Conservation (phyloP, 345 rosid species). For the Melaleuca quinquenervia region DNA sequence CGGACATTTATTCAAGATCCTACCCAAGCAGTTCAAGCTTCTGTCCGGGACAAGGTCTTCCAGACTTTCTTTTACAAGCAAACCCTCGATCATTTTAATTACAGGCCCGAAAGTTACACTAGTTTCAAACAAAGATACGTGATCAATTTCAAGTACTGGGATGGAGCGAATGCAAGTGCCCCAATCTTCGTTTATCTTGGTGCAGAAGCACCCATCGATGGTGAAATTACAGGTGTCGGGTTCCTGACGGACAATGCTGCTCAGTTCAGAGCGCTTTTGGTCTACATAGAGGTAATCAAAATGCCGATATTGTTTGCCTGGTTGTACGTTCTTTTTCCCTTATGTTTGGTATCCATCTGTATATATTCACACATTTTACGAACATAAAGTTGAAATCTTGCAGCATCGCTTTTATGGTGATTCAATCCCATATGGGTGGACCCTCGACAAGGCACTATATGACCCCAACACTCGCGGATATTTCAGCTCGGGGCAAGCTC, state of each 20-base stretch:
- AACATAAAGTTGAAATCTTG: not conserved
- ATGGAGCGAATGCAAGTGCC: slow-evolving; percentile 26
- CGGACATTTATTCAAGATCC: not conserved
- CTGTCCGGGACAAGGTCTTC: not conserved
- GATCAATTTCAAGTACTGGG: slow-evolving; percentile 34
- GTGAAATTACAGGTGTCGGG: slow-evolving; percentile 2
- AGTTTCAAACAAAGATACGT: slow-evolving; percentile 39
- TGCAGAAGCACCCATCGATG: slow-evolving; percentile 22
- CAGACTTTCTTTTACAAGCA: slow-evolving; percentile 20
- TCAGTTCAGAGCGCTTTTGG: slow-evolving; percentile 21
- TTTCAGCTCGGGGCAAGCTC: not conserved
- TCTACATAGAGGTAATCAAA: slow-evolving; percentile 28
- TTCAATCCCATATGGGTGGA: not conserved
- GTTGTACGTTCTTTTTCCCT: not conserved
- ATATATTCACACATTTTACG: not conserved
- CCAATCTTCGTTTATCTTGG: slow-evolving; percentile 46
- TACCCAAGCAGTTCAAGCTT: not conserved
- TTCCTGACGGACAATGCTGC: slow-evolving; percentile 27
- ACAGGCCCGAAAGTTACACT: slow-evolving; percentile 34
- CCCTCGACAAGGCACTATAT: not conserved
- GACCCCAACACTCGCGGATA: not conserved
- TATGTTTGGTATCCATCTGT: not conserved
- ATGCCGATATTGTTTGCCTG: not conserved
- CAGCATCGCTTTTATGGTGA: not conserved
- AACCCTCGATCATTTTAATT: slow-evolving; percentile 49